phyloP scores from a whole-genome alignment of 2,329 filamentous ascomycete genomes.

The Sordariomycetes sp. region DNA sequence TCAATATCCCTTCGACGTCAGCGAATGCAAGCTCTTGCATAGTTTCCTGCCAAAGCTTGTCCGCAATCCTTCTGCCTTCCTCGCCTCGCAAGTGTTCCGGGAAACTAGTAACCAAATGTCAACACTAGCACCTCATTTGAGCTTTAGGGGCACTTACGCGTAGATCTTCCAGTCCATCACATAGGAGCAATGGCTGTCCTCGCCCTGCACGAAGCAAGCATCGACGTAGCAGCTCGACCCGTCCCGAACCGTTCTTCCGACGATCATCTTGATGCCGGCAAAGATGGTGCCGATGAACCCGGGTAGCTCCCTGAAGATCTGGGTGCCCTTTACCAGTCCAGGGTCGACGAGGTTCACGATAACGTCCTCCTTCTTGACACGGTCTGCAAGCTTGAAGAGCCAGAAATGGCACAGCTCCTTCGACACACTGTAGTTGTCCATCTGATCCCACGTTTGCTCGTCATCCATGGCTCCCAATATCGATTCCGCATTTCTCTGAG shows the following conservation, averaged over 20 bases:
- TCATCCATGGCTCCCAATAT: slow-evolving; percentile 21
- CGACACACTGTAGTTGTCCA: slow-evolving; percentile 13
- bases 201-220: slow-evolving; percentile 32
- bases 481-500: slow-evolving; percentile 11
- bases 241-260: slow-evolving; percentile 20
- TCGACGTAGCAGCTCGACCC: slow-evolving; percentile 39
- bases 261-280: slow-evolving; percentile 7
- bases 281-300: slow-evolving; percentile 7
- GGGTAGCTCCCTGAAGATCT: slow-evolving; percentile 22
- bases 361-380: slow-evolving; percentile 27
- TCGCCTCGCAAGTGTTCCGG: no score
- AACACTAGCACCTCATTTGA: slow-evolving; percentile 15
- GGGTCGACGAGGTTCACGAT: slow-evolving; percentile 38
- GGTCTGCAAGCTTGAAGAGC: slow-evolving; percentile 23
- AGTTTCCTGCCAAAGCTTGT: slow-evolving; percentile 29
- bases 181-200: slow-evolving; percentile 41
- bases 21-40: slow-evolving; percentile 23
- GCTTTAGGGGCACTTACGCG: slow-evolving; percentile 31
- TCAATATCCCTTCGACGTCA: background rate
- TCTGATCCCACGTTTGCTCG: slow-evolving; percentile 10
- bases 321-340: slow-evolving; percentile 31
- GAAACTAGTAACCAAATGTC: no score
- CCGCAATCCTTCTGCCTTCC: slow-evolving; percentile 11
- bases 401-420: slow-evolving; percentile 26
- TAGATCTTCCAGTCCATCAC: slow-evolving; percentile 36